Evolutionary conservation across 306 rosid genomes (phyloP).

Genomic region (Lotus japonicus): DNA sequence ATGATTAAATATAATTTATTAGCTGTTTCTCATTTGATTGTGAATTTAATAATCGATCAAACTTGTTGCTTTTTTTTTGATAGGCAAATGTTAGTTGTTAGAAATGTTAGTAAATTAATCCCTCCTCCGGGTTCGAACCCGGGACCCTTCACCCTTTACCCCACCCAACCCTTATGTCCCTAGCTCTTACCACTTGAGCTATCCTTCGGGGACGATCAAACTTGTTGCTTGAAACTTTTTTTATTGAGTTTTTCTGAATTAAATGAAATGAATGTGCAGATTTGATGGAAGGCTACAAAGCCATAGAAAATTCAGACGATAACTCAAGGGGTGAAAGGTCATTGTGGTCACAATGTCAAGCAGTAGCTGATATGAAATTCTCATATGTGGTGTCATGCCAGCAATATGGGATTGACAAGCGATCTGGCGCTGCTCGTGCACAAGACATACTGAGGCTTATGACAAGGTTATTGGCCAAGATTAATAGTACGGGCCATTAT

Average conservation of each 20-base stretch:
- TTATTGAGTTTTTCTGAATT: not conserved
- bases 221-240: not conserved
- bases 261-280: conserved; percentile 40
- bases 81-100: too few relatives aligned
- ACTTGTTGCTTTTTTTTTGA: not conserved
- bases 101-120: too few relatives aligned
- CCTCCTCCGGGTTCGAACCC: too few relatives aligned
- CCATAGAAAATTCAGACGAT: conserved; percentile 79
- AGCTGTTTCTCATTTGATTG: not conserved
- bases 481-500: not conserved
- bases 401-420: conserved; percentile 85
- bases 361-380: conserved; percentile 95
- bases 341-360: conserved; percentile 89
- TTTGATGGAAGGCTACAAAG: conserved; percentile 96
- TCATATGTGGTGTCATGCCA: conserved; percentile 97
- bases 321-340: conserved; percentile 77
- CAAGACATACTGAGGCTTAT: conserved; percentile 85
- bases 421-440: conserved; percentile 81
- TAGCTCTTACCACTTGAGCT: too few relatives aligned
- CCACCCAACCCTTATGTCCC: too few relatives aligned
- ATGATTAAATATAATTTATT: not conserved
- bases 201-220: too few relatives aligned
- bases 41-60: not conserved
- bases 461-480: conserved; percentile 50
- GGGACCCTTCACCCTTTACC: too few relatives aligned